Evolutionary conservation across 345 rosid genomes (phyloP).

Genomic region (Boechera divaricarpa): DNA sequence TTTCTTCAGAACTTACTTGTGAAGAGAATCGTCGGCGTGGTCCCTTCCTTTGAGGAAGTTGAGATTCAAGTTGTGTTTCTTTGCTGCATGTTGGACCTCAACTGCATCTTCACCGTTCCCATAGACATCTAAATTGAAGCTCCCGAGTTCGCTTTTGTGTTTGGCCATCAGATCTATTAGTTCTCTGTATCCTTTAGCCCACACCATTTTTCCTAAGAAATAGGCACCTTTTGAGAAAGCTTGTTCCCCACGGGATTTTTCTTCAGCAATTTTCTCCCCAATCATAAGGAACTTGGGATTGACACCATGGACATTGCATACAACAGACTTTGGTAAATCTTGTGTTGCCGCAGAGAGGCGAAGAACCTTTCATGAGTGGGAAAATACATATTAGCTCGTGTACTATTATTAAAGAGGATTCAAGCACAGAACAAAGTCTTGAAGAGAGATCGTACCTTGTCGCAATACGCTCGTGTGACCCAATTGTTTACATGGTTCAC

Average conservation of each 20-base stretch:
- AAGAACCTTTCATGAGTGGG: constrained; percentile 64
- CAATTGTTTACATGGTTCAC: constrained; percentile 93
- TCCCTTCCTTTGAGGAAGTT: constrained; percentile 90
- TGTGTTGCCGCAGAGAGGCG: constrained; percentile 98
- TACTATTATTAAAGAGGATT: background rate
- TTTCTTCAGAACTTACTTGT: constrained; percentile 57
- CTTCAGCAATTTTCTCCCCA: constrained; percentile 84
- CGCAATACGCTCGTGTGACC: constrained; percentile 90
- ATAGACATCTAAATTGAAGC: constrained; percentile 86
- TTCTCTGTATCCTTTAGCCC: constrained; percentile 99
- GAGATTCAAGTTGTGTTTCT: constrained; percentile 70
- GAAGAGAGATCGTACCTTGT: constrained; percentile 58
- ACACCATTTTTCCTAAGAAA: constrained; percentile 96
- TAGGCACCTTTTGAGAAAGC: constrained; percentile 97
- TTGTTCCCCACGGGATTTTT: constrained; percentile 86
- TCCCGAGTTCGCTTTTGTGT: constrained; percentile 79
- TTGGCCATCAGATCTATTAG: constrained; percentile 81
- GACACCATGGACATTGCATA: constrained; percentile 98
- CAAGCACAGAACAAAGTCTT: constrained; percentile 7
- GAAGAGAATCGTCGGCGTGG: constrained; percentile 95
- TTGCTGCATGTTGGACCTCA: constrained; percentile 82
- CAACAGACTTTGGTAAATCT: constrained; percentile 82
- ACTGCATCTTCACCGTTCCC: constrained; percentile 97
- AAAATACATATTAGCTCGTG: constrained; percentile 20
- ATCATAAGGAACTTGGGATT: constrained; percentile 92